Conservation (phyloP, 1,284 basidiomycete species). For the Puccinia brachypodii region DNA sequence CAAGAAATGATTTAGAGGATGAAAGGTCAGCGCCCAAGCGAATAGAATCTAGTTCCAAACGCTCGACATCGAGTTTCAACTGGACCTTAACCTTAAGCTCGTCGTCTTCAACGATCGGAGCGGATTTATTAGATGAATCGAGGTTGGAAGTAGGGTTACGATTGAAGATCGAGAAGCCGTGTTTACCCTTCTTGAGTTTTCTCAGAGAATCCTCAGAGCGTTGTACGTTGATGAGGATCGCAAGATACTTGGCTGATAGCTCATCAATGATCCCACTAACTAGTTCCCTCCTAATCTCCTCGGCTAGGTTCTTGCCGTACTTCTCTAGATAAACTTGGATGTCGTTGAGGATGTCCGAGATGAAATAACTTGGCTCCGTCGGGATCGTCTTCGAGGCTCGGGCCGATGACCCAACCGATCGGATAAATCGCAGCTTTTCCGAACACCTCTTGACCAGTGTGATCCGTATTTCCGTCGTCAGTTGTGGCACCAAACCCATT, state of each 20-base stretch:
- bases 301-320: slow-evolving; percentile 59
- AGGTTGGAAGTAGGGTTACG: slow-evolving; percentile 57
- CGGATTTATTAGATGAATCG: slow-evolving; percentile 53
- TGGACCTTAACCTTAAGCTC: slow-evolving; percentile 67
- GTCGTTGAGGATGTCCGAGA: slow-evolving; percentile 75
- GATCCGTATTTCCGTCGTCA: slow-evolving; percentile 68
- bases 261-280: slow-evolving; percentile 38
- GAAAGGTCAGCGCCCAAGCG: slow-evolving; percentile 68
- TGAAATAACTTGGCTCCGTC: slow-evolving; percentile 78
- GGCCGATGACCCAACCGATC: slow-evolving; percentile 82
- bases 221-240: slow-evolving; percentile 72
- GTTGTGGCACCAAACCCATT: slow-evolving; percentile 62
- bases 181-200: slow-evolving; percentile 79
- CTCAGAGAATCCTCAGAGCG: slow-evolving; percentile 85
- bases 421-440: slow-evolving; percentile 80
- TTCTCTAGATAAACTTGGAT: slow-evolving; percentile 70
- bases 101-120: slow-evolving; percentile 57
- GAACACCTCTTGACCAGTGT: slow-evolving; percentile 75
- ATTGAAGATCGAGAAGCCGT: slow-evolving; percentile 72
- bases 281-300: slow-evolving; percentile 62
- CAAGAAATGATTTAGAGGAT: slow-evolving; percentile 62
- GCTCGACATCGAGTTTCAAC: slow-evolving; percentile 80
- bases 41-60: slow-evolving; percentile 73
- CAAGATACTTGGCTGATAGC: slow-evolving; percentile 58
- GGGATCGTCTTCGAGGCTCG: slow-evolving; percentile 68